phyloP scores from a whole-genome alignment of 176 grass and related monocot genomes.

The Rhipidocladum racemiflorum region DNA sequence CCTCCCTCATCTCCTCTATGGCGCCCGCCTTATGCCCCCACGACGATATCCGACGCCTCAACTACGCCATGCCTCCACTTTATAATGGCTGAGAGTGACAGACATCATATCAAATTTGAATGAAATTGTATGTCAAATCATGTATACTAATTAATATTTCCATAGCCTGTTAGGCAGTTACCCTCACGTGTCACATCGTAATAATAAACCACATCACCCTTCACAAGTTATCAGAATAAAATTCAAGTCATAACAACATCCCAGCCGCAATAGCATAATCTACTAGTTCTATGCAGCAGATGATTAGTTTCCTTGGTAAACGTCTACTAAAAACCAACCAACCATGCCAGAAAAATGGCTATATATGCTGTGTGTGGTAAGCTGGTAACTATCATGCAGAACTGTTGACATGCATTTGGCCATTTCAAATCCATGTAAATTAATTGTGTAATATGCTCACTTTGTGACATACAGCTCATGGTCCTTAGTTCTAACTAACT shows the following conservation, averaged over 20 bases:
- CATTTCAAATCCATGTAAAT: neutral
- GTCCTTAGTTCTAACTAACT: neutral
- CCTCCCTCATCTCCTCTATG: no score
- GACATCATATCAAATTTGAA: neutral
- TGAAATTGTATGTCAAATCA: neutral
- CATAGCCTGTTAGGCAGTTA: neutral
- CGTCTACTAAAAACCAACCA: neutral
- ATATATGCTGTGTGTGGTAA: neutral
- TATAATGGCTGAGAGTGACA: neutral
- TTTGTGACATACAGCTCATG: neutral
- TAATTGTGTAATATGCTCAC: constrained; percentile 4
- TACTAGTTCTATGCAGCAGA: neutral
- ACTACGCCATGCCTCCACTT: neutral
- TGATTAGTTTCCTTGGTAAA: neutral
- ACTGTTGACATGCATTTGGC: neutral
- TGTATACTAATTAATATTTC: neutral
- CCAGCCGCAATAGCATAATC: neutral
- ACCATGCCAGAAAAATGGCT: neutral
- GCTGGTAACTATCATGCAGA: neutral
- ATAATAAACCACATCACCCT: neutral
- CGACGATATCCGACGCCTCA: no score
- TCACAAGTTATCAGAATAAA: constrained; percentile 11
- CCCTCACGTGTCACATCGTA: neutral
- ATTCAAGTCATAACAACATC: neutral
- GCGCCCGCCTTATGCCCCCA: no score